Percentiles rank a stretch among this genome's conserved stretches.
Evolutionary conservation across 2,329 filamentous ascomycete species (phyloP).

Genomic region (Neocatenulostroma microsporum): DNA sequence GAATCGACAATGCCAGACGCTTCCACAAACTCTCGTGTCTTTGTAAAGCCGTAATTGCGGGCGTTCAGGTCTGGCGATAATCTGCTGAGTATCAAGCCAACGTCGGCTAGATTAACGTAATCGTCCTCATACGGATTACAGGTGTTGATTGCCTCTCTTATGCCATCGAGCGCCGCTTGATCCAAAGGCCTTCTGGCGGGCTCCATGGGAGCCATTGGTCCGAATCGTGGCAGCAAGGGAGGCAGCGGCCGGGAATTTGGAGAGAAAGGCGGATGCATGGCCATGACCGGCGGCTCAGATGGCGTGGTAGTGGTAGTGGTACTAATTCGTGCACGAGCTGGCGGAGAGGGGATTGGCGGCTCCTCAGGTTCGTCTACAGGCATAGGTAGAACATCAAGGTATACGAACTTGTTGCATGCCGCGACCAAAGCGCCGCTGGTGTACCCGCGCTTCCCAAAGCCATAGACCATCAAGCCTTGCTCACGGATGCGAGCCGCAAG

Average conservation of each 20-base stretch:
- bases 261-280: too few relatives aligned
- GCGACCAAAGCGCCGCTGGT: slow-evolving; percentile 22
- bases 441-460: slow-evolving; percentile 28
- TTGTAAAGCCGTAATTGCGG: slow-evolving; percentile 24
- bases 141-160: slow-evolving; percentile 13
- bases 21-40: too few relatives aligned
- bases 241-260: too few relatives aligned
- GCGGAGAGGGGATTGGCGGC: neutral
- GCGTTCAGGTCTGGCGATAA: slow-evolving; percentile 22
- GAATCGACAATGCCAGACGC: too few relatives aligned
- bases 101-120: slow-evolving; percentile 23
- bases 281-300: too few relatives aligned
- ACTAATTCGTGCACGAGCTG: neutral
- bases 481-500: slow-evolving; percentile 30
- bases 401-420: slow-evolving; percentile 25
- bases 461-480: slow-evolving; percentile 29
- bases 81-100: slow-evolving; percentile 18
- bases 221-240: too few relatives aligned
- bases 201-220: slow-evolving; percentile 2
- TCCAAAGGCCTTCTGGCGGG: slow-evolving; percentile 13
- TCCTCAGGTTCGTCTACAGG: slow-evolving; percentile 11
- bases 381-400: slow-evolving; percentile 20
- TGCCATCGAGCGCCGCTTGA: slow-evolving; percentile 13
- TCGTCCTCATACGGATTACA: slow-evolving; percentile 16
- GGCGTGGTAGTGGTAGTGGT: neutral